These are phyloP conservation scores for Kregervanrija fluxuum DNA, from an alignment of 805 yeast genomes.

Conservation along the genomic window DNA sequence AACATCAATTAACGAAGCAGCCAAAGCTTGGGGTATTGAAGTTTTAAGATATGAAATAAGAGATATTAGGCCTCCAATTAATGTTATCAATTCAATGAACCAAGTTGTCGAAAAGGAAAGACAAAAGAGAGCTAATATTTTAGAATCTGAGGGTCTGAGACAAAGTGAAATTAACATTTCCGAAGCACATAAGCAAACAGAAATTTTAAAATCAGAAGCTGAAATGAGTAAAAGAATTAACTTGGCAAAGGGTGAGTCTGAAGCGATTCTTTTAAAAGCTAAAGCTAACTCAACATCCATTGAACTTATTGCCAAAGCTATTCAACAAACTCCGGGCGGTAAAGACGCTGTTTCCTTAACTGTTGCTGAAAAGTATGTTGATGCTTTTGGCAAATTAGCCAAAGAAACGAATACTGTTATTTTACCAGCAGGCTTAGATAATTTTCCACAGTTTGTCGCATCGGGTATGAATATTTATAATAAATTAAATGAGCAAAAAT, in stretches of 20 bases:
- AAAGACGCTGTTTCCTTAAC: slow-evolving; percentile 69
- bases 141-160: slow-evolving; percentile 80
- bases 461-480: slow-evolving; percentile 70
- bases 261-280: slow-evolving; percentile 57
- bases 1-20: slow-evolving; percentile 75
- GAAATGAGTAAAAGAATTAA: slow-evolving; percentile 53
- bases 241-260: slow-evolving; percentile 67
- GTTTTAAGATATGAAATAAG: slow-evolving; percentile 82
- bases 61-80: slow-evolving; percentile 81
- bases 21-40: slow-evolving; percentile 77
- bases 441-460: slow-evolving; percentile 67
- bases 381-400: slow-evolving; percentile 74
- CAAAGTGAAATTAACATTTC: slow-evolving; percentile 76
- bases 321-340: slow-evolving; percentile 62
- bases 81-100: slow-evolving; percentile 86
- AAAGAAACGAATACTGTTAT: slow-evolving; percentile 75
- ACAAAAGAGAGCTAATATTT: slow-evolving; percentile 78
- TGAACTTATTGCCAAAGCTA: slow-evolving; percentile 56
- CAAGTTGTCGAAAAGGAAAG: slow-evolving; percentile 85
- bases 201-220: slow-evolving; percentile 73
- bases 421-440: slow-evolving; percentile 69
- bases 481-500: slow-evolving; percentile 25
- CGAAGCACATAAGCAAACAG: slow-evolving; percentile 70
- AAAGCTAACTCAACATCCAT: slow-evolving; percentile 72
- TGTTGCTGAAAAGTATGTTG: slow-evolving; percentile 78